These are phyloP conservation scores for Solanum ossicruentum DNA, from an alignment of 257 asterid species.

Conservation along the genomic window DNA sequence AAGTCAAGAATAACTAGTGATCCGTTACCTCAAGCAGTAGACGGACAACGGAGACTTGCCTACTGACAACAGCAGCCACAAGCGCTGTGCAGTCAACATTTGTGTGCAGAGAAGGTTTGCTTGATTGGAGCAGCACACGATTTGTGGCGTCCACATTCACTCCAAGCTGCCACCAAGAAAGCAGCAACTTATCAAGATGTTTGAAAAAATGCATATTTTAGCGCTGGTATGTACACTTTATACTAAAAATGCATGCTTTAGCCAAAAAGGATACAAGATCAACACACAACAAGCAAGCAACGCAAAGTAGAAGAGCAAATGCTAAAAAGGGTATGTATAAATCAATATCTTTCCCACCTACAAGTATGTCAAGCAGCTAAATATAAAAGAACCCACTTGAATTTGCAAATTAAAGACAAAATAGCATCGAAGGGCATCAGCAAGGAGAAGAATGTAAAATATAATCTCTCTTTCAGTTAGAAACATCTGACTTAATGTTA, in stretches of 20 bases:
- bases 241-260: neutral
- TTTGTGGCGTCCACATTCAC: conserved; percentile 50
- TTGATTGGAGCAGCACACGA: conserved; percentile 63
- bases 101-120: conserved; percentile 60
- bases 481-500: neutral
- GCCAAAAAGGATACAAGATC: neutral
- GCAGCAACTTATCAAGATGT: conserved; percentile 9
- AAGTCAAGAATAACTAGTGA: neutral
- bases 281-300: neutral
- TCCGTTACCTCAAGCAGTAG: conserved; percentile 46
- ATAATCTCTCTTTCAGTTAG: neutral
- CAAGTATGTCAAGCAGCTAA: neutral
- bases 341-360: neutral
- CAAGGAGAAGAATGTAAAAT: neutral
- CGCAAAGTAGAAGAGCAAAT: neutral
- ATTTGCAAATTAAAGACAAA: neutral
- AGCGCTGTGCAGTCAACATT: conserved; percentile 61
- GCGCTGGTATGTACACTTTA: neutral
- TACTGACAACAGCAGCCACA: conserved; percentile 66
- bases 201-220: neutral
- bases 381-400: neutral
- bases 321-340: neutral
- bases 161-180: conserved; percentile 45
- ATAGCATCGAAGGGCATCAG: neutral
- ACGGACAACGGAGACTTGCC: conserved; percentile 55